These are phyloP conservation scores for Phycomyces blakesleeanus DNA, from an alignment of 192 early-diverging fungal species.

Conservation along the genomic window DNA sequence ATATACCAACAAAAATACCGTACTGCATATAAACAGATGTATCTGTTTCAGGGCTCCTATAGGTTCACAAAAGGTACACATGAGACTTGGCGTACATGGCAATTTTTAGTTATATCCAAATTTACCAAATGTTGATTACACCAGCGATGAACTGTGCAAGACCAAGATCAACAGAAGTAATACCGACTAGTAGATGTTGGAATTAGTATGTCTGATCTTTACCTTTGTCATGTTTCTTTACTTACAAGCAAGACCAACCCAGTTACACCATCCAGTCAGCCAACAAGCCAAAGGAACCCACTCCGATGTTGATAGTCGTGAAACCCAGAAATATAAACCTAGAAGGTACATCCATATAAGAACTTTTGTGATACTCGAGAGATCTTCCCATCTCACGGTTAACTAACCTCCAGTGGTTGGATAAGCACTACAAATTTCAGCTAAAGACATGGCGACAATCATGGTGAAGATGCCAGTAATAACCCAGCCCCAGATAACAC, in stretches of 20 bases:
- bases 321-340: constrained; percentile 52
- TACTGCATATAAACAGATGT: constrained; percentile 43
- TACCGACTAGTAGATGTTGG: constrained; percentile 13
- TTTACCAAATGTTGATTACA: constrained; percentile 35
- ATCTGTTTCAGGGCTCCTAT: constrained; percentile 28
- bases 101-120: neutral
- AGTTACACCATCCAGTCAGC: constrained; percentile 52
- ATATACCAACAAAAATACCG: constrained; percentile 47
- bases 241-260: constrained; percentile 44
- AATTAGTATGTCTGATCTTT: too few species aligned
- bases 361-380: constrained; percentile 28
- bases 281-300: constrained; percentile 50
- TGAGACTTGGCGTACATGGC: neutral
- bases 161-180: constrained; percentile 47
- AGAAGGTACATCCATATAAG: too few species aligned
- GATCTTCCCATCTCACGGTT: neutral
- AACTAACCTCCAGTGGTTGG: constrained; percentile 42
- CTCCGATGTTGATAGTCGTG: constrained; percentile 39
- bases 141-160: constrained; percentile 47
- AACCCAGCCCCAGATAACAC: constrained; percentile 54
- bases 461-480: constrained; percentile 44
- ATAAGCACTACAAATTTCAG: constrained; percentile 52
- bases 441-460: constrained; percentile 42
- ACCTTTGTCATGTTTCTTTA: neutral
- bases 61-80: neutral